Evolutionary conservation across 164 flowering plant genomes (phyloP), one percentile per base, ranked within the genome.

Genomic region (Berberis thunbergii): DNA sequence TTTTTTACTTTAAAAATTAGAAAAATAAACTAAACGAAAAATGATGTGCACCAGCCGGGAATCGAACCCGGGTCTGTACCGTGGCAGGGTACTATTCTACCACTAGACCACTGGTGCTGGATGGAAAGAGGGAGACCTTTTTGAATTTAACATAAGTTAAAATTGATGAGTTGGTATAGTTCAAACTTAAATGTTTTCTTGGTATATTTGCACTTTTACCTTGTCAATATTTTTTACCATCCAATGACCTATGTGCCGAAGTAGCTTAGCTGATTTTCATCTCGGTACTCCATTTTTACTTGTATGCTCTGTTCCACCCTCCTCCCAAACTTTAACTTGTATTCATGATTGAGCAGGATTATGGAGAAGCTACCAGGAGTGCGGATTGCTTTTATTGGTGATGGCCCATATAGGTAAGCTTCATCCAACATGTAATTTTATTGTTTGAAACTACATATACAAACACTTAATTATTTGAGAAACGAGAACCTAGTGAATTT

Each of bases 41-140:
- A 26, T 26, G 26, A 26, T 26, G 26, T 26, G 26, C 26, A 86
- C 92, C 92, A 90, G 91, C 91, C 91, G 88, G 96, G 93, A 88
- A 88, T 91, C 93, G 93, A 91, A 91, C 96, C 88, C 96, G 88
- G 97, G 88, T 88, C 93, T 86, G 91, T 88, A 90, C 91, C 91
- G 93, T 91, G 97, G 96, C 96, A 85, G 93, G 93, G 96, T 88
- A 88, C 93, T 86, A 91, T 86, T 91, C 97, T 91, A 86, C 93
- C 94, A 88, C 97, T 88, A 90, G 91, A 90, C 95, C 95, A 91
- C 94, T 88, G 88, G 91, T 85, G 26, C 26, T 26, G 26, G 26
- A 26, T 26, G 26, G 26, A 26, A 26, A 26, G 26, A 26, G 26
- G 26, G 26, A 26, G 26, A 26, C 26, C 26, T 26, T 26, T 26